Conservation (phyloP, 257 asterid genomes). For the Solanum dulcamara region DNA sequence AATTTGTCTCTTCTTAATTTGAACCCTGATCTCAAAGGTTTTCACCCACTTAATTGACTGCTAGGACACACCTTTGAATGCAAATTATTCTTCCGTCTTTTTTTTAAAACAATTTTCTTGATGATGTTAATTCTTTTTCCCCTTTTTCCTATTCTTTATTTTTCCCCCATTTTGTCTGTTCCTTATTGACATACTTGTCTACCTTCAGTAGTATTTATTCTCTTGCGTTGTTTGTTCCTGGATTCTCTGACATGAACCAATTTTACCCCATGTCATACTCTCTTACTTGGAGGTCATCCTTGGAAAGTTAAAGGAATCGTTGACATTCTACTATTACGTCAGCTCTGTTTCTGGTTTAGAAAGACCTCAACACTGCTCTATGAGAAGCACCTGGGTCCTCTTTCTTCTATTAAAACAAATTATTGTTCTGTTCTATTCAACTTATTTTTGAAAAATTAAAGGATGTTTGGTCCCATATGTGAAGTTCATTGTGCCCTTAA, state of each 20-base stretch:
- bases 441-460: neutral
- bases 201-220: neutral
- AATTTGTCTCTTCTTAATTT: neutral
- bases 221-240: neutral
- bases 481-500: neutral
- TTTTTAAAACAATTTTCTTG: neutral
- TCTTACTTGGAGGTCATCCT: neutral
- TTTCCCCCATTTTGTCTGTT: neutral
- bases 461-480: neutral
- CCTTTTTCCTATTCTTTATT: neutral
- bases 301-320: neutral
- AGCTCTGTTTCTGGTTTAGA: neutral
- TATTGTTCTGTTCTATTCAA: neutral
- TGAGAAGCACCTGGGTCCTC: neutral
- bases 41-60: neutral
- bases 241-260: neutral
- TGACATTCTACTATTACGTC: neutral
- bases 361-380: neutral
- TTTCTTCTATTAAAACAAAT: neutral
- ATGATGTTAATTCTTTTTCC: neutral
- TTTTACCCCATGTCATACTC: neutral
- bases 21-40: neutral
- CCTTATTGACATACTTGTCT: neutral
- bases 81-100: neutral
- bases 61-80: neutral